Evolutionary conservation across 768 basidiomycete genomes (phyloP).

Genomic region (Pleurotus cornucopiae): DNA sequence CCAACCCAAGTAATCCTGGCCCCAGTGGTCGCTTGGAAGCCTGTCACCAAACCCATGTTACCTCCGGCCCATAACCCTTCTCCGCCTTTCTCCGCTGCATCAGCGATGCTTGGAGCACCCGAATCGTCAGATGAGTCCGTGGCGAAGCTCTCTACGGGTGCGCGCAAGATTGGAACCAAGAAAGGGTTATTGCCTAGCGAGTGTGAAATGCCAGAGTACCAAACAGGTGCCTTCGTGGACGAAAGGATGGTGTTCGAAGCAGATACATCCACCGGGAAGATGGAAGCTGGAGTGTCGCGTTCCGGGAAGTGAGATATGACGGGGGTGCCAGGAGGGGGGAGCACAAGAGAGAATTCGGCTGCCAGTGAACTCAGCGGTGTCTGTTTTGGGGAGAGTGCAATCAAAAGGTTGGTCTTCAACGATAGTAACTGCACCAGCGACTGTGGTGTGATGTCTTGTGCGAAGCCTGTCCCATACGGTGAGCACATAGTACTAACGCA

Average conservation of each 20-base stretch:
- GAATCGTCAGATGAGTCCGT: conserved; percentile 63
- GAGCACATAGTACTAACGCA: conserved; percentile 2
- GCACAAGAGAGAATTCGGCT: conserved; percentile 87
- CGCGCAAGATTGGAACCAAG: conserved; percentile 76
- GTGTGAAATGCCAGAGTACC: conserved; percentile 72
- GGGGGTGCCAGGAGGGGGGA: conserved; percentile 79
- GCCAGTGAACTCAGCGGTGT: conserved; percentile 74
- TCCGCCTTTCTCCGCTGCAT: conserved; percentile 70
- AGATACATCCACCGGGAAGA: conserved; percentile 62
- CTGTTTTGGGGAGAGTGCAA: conserved; percentile 75
- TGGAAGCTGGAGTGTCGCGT: conserved; percentile 55
- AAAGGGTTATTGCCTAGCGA: conserved; percentile 71
- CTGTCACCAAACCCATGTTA: conserved; percentile 72
- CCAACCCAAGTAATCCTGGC: conserved; percentile 81
- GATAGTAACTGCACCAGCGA: conserved; percentile 68
- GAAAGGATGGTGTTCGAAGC: conserved; percentile 39
- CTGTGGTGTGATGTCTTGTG: conserved; percentile 78
- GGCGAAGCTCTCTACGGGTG: conserved; percentile 72
- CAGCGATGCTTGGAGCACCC: conserved; percentile 58
- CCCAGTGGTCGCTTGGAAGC: conserved; percentile 81
- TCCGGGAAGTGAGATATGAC: conserved; percentile 85
- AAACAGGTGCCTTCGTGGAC: conserved; percentile 51
- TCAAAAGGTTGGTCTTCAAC: conserved; percentile 75
- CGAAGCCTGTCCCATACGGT: conserved; percentile 42
- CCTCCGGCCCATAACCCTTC: conserved; percentile 84